Evolutionary conservation across 345 rosid species (phyloP), one percentile per base, ranked within the genome.

Genomic region (Chamaenerion angustifolium): DNA sequence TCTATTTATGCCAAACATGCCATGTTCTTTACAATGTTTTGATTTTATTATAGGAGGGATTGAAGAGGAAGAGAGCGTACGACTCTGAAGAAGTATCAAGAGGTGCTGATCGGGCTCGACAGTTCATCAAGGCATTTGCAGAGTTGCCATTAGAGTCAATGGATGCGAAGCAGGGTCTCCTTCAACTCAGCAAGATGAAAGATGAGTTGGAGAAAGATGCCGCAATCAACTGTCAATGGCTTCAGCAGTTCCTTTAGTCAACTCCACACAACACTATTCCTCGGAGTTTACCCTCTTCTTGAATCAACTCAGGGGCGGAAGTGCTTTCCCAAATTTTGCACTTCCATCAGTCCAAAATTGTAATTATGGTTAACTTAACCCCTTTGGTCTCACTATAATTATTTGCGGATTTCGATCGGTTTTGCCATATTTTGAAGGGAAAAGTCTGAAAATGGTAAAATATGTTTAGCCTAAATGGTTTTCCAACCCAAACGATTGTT

Each of bases 81-180:
- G 81, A 77, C 68, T 53, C 65, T 44, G 82, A 68, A 16, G 95
- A 84, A 60, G 63, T 68, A 54, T 76, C 81, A 2, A 76, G 64
- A 58, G 98, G 98, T 16, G 78, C 79, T 53, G 77, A 82, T 5
- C 70, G 80, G 45, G 98, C 98, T 56, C 86, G 65, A 64, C 75
- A 54, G 64, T 87, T 92, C 69, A 54, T 92, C 45, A 88, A 78
- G 64, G 81, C 70, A 21, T 92, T 87, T 60, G 75, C 93, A 27
- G 96, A 81, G 64, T 49, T 87, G 78, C 95, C 96, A 51, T 63
- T 87, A 53, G 94, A 88, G 57, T 76, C 64, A 21, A 80, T 87
- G 94, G 94, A 82, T 64, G 63, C 79, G 74, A 69, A 80, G 65
- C 74, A 92, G 60, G 83, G 83, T 54, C 71, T 78, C 57, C 68